Percentiles rank a stretch among this genome's conserved stretches.
These are phyloP conservation scores for Solanum virginianum DNA, from an alignment of 257 asterid species.

Conservation along the genomic window DNA sequence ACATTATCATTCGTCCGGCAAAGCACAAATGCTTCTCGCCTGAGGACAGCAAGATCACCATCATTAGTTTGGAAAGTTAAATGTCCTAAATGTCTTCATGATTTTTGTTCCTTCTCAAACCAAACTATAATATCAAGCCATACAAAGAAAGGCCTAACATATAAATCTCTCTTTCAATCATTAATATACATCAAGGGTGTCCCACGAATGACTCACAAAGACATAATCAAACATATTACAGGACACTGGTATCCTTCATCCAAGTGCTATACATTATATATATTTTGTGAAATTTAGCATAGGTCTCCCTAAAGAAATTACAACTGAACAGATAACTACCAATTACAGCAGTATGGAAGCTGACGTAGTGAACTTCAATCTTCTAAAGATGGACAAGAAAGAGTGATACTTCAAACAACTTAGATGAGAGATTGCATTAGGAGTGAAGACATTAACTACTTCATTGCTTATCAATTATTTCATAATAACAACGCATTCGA, in stretches of 20 bases:
- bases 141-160: neutral
- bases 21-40: slow-evolving; percentile 67
- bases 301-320: neutral
- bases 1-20: slow-evolving; percentile 46
- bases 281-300: neutral
- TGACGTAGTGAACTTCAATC: neutral
- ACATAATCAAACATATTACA: neutral
- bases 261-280: neutral
- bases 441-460: neutral
- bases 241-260: neutral
- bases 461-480: neutral
- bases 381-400: neutral
- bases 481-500: neutral
- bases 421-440: neutral
- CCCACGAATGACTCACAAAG: neutral
- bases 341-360: neutral
- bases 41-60: slow-evolving; percentile 5
- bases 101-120: neutral
- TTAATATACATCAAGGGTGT: neutral
- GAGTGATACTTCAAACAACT: neutral
- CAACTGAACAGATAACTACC: neutral
- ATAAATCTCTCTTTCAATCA: neutral
- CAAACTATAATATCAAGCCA: neutral
- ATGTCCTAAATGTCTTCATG: neutral
- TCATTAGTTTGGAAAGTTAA: neutral